Percentiles rank a stretch among this genome's conserved stretches.
Evolutionary conservation across 495 filamentous ascomycete genomes (phyloP).

Genomic region (Hypoxylon subgilvum): DNA sequence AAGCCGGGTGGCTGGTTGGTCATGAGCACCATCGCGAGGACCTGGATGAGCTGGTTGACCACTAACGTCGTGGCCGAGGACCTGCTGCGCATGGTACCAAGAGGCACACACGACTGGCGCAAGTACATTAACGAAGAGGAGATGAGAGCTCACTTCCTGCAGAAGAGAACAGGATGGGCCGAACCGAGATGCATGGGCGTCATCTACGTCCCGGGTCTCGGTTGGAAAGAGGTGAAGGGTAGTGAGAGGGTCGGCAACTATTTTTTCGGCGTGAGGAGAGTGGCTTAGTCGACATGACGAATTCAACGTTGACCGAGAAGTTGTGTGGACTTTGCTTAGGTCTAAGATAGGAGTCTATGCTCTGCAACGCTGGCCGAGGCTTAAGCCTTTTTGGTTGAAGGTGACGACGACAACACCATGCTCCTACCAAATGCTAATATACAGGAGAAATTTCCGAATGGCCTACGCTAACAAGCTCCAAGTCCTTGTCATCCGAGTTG

Average conservation of each 20-base stretch:
- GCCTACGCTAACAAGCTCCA: too few relatives aligned
- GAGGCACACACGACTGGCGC: conserved; percentile 91
- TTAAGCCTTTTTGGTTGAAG: background rate
- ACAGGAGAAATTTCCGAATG: background rate
- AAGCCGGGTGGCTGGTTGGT: conserved; percentile 92
- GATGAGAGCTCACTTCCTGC: conserved; percentile 64
- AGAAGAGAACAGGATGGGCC: conserved; percentile 58
- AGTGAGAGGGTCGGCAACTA: conserved; percentile 94
- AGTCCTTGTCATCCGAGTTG: too few relatives aligned
- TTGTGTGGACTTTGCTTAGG: background rate
- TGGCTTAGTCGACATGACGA: conserved; percentile 13
- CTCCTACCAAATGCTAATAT: background rate
- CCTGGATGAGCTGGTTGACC: conserved; percentile 82
- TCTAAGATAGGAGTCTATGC: background rate
- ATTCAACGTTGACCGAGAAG: background rate
- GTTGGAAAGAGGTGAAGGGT: conserved; percentile 84
- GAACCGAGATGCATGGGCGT: conserved; percentile 74
- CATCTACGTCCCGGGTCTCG: conserved; percentile 85
- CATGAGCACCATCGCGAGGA: conserved; percentile 87
- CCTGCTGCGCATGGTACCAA: conserved; percentile 82
- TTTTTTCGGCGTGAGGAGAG: conserved; percentile 83
- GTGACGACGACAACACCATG: background rate
- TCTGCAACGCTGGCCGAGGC: background rate
- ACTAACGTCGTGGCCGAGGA: conserved; percentile 95
- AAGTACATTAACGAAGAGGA: conserved; percentile 93